Conservation (phyloP, 2,329 filamentous ascomycete genomes). For the Phialophora expanda region DNA sequence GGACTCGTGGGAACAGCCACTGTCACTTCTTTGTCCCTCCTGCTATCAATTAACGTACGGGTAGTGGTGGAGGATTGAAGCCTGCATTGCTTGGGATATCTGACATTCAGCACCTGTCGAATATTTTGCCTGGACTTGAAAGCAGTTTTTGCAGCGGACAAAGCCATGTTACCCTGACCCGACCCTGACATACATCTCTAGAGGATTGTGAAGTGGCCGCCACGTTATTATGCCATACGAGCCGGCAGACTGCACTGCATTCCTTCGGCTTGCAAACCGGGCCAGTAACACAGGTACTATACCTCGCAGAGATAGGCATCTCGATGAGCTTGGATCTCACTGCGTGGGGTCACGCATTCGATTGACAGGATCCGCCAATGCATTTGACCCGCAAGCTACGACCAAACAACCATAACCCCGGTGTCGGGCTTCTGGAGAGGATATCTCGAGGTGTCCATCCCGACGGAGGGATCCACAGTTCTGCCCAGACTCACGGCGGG, state of each 20-base stretch:
- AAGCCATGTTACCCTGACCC: conserved; percentile 3
- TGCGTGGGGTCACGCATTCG: background rate
- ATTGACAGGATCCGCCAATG: background rate
- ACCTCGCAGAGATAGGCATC: background rate
- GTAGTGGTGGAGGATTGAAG: conserved; percentile 1
- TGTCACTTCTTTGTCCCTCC: background rate
- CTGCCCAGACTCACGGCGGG: background rate
- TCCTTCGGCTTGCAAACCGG: background rate
- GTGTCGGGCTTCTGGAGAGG: background rate
- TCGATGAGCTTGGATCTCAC: background rate
- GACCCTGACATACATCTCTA: background rate
- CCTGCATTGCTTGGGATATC: background rate
- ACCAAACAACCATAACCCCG: background rate
- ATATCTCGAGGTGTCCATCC: background rate
- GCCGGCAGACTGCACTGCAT: background rate
- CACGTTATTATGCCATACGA: background rate
- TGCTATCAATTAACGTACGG: background rate
- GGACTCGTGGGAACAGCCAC: background rate
- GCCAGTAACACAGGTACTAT: background rate
- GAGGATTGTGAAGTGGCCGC: background rate
- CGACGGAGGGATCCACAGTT: background rate
- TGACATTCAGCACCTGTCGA: background rate
- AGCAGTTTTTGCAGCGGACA: background rate
- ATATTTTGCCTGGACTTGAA: background rate
- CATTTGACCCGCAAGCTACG: background rate